These are phyloP conservation scores for Singerocomus inundabilis DNA, from an alignment of 1,284 basidiomycete species.

Conservation along the genomic window DNA sequence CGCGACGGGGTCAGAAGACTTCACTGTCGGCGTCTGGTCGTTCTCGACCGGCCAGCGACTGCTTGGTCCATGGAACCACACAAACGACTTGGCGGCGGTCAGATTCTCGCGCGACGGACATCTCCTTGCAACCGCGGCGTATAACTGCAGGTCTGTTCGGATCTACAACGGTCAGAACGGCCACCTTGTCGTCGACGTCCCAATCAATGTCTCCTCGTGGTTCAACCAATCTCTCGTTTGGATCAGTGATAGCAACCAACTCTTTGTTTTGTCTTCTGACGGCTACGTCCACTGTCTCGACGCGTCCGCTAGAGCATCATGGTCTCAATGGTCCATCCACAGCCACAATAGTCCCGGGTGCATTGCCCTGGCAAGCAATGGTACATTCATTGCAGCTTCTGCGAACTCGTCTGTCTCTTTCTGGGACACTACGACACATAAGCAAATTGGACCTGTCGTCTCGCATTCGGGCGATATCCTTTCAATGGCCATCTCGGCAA, in stretches of 20 bases:
- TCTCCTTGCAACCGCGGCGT: conserved; percentile 8
- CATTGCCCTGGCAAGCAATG: conserved; percentile 6
- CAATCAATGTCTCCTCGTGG: neutral
- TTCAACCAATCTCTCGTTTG: conserved; percentile 11
- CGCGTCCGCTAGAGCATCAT: neutral
- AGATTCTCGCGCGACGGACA: conserved; percentile 15
- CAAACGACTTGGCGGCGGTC: neutral
- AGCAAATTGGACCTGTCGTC: conserved; percentile 5
- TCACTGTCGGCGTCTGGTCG: conserved; percentile 9
- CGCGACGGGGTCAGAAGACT: conserved; percentile 8
- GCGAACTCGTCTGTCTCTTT: conserved; percentile 8
- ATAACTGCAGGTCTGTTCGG: neutral
- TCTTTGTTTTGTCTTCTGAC: conserved; percentile 2
- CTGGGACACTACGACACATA: conserved; percentile 7
- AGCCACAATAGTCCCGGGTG: neutral
- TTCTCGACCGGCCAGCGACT: neutral
- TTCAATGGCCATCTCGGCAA: conserved; percentile 8
- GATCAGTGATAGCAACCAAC: conserved; percentile 3
- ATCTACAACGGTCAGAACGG: conserved; percentile 1
- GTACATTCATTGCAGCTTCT: conserved; percentile 7
- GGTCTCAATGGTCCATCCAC: conserved; percentile 1
- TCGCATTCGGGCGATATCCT: neutral
- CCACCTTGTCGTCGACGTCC: neutral
- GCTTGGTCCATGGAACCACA: neutral
- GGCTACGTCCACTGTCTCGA: conserved; percentile 8